phyloP scores from a whole-genome alignment of 108 stramenopile species.

The Cyclotella baltica region DNA sequence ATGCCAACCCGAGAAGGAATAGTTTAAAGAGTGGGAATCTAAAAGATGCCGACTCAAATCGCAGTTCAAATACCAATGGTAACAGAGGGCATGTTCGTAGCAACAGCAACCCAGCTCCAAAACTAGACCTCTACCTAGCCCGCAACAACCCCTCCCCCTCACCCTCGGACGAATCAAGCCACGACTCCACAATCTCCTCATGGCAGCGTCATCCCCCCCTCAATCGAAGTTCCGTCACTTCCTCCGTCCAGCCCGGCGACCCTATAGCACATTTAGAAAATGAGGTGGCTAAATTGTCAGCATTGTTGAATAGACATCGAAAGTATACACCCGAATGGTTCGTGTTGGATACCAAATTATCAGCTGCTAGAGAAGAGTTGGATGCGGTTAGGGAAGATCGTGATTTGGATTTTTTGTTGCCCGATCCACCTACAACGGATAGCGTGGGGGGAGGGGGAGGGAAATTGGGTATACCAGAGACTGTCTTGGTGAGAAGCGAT shows the following conservation, averaged over 20 bases:
- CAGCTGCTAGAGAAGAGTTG: slow-evolving; percentile 19
- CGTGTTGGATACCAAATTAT: slow-evolving; percentile 15
- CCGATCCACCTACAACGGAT: no score
- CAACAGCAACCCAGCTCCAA: no score
- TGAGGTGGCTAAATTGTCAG: slow-evolving; percentile 1
- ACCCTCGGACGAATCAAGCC: no score
- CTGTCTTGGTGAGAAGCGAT: background rate
- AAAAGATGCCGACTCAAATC: background rate
- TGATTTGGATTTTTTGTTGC: slow-evolving; percentile 20
- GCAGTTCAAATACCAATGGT: background rate
- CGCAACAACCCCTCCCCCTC: no score
- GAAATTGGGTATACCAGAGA: background rate
- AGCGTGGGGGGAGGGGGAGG: no score
- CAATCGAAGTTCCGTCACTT: background rate
- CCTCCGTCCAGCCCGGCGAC: background rate
- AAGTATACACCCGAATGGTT: slow-evolving; percentile 28
- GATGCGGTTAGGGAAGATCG: slow-evolving; percentile 4
- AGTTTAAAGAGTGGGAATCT: background rate
- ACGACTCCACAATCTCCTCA: background rate
- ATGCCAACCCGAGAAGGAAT: background rate
- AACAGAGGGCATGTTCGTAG: background rate
- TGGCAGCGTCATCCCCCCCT: background rate
- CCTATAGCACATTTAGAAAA: slow-evolving; percentile 7
- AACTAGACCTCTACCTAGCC: no score
- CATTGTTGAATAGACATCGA: background rate